Percentiles rank a stretch among this genome's conserved stretches.
These are phyloP conservation scores for Cryptosporidium andersoni DNA, from an alignment of 169 alveolate genomes.

Conservation along the genomic window DNA sequence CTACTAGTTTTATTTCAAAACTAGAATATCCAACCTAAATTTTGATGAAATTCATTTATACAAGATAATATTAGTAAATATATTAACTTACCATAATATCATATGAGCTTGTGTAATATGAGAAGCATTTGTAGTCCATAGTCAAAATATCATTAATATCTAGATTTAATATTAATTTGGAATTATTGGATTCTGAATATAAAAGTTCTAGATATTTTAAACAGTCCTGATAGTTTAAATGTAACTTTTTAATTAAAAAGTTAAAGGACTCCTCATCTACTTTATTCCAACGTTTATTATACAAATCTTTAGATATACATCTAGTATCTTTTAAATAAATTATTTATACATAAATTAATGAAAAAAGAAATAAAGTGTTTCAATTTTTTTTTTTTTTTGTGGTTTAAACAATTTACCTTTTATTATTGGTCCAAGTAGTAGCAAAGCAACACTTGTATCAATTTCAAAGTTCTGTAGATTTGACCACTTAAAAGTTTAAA, in stretches of 20 bases:
- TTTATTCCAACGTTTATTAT: conserved; percentile 35
- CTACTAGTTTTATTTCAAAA: conserved; percentile 25
- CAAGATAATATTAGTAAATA: no score
- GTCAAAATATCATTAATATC: conserved; percentile 5
- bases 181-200: conserved; percentile 15
- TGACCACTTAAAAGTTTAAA: not conserved
- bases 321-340: conserved; percentile 17
- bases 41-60: not conserved
- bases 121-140: conserved; percentile 47
- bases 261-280: conserved; percentile 10
- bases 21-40: conserved; percentile 57
- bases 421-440: conserved; percentile 29
- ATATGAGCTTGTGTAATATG: not conserved
- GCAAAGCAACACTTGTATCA: conserved; percentile 1
- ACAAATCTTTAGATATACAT: conserved; percentile 1
- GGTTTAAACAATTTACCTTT: conserved; percentile 19
- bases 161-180: conserved; percentile 7
- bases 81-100: not conserved
- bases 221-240: not conserved
- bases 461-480: not conserved
- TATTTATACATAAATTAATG: not conserved
- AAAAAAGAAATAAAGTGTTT: not conserved
- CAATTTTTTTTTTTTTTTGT: not conserved
- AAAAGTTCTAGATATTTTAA: not conserved
- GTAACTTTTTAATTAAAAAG: not conserved